A percentile compares a stretch with the other conserved stretches of the same genome.
phyloP scores from a whole-genome alignment of 306 rosid species.

The Cicer cuneatum region DNA sequence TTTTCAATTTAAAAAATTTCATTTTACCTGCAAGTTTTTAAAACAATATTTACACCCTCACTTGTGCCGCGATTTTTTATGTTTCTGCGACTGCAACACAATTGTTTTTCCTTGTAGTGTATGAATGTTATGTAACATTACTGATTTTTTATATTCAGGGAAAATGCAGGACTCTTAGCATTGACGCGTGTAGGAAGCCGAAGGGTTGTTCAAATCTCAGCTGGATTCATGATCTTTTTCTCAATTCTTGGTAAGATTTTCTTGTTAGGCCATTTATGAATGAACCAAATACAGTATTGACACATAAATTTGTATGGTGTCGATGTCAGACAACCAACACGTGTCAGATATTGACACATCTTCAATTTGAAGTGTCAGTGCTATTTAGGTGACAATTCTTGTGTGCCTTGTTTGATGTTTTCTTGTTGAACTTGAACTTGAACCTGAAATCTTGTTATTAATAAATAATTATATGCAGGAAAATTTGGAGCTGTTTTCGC shows the following conservation, averaged over 20 bases:
- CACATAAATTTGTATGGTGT: not conserved
- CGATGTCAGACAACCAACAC: not conserved
- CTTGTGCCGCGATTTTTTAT: not conserved
- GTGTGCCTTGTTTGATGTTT: conserved; percentile 11
- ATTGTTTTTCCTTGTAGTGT: conserved; percentile 14
- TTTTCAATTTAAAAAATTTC: conserved; percentile 38
- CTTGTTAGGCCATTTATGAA: not conserved
- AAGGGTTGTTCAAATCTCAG: conserved; percentile 94
- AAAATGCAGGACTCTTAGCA: conserved; percentile 92
- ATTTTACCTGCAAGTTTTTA: not conserved
- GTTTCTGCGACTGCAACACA: not conserved
- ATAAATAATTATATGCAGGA: conserved; percentile 54
- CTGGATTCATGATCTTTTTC: conserved; percentile 96
- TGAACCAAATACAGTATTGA: not conserved
- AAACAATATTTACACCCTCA: not conserved
- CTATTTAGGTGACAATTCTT: not conserved
- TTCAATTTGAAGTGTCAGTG: not conserved
- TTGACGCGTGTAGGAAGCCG: conserved; percentile 96
- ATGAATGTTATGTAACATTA: not conserved
- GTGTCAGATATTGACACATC: not conserved
- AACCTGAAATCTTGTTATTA: conserved; percentile 13
- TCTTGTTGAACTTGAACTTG: conserved; percentile 2
- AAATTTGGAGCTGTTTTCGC: conserved; percentile 98
- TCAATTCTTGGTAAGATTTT: conserved; percentile 76
- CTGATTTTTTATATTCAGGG: conserved; percentile 51